These are phyloP conservation scores for Torulaspora delbrueckii DNA, from an alignment of 805 yeast genomes.

Conservation along the genomic window DNA sequence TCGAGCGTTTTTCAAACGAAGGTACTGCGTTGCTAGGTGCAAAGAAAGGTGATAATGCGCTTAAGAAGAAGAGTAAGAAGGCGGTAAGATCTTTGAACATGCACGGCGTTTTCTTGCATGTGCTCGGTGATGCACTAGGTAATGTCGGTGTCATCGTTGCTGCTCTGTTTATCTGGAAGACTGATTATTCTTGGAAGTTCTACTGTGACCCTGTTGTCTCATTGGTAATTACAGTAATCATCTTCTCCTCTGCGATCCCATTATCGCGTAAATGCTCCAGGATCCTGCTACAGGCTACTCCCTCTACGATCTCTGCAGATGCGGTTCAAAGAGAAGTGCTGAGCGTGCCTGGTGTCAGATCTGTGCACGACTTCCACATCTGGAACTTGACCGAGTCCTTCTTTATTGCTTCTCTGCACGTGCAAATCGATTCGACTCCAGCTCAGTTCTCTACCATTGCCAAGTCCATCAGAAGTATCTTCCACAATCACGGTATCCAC, in stretches of 20 bases:
- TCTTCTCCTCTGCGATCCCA: conserved; percentile 88
- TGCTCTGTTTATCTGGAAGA: conserved; percentile 90
- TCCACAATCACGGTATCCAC: conserved; percentile 82
- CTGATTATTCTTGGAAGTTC: conserved; percentile 81
- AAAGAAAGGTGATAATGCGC: conserved; percentile 3
- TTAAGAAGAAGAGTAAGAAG: conserved; percentile 8
- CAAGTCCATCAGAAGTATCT: conserved; percentile 64
- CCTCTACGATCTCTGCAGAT: conserved; percentile 73
- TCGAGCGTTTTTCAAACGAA: conserved; percentile 33
- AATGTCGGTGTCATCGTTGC: conserved; percentile 88
- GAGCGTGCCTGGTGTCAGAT: conserved; percentile 64
- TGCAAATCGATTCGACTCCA: conserved; percentile 64
- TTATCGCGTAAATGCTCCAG: conserved; percentile 80
- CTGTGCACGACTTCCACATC: conserved; percentile 92
- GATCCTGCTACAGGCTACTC: conserved; percentile 89
- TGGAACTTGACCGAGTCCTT: conserved; percentile 92
- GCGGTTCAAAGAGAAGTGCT: conserved; percentile 65
- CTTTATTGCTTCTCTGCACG: conserved; percentile 83
- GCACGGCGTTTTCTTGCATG: conserved; percentile 96
- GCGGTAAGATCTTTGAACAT: conserved; percentile 73
- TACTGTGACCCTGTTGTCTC: conserved; percentile 86
- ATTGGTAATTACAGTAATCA: conserved; percentile 76
- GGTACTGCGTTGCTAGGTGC: conserved; percentile 33
- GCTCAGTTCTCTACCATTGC: conserved; percentile 67
- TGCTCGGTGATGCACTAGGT: conserved; percentile 93